Percentiles rank a stretch among this genome's conserved stretches.
phyloP scores from a whole-genome alignment of 768 basidiomycete species.

The Boletus sensibilis region DNA sequence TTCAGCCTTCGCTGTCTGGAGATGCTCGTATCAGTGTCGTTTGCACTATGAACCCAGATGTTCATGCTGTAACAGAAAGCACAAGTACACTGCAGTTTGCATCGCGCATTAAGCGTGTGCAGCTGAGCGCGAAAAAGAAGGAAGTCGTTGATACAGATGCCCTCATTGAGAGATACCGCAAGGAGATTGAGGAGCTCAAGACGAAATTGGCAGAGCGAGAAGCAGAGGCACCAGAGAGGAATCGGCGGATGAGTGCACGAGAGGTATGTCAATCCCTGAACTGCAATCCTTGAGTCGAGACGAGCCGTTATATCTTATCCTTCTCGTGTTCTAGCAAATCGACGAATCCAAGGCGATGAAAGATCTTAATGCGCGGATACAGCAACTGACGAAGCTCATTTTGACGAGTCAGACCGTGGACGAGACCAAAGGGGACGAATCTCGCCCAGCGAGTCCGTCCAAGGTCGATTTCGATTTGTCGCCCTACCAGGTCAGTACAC shows the following conservation, averaged over 20 bases:
- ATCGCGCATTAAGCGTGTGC: slow-evolving; percentile 85
- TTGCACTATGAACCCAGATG: slow-evolving; percentile 91
- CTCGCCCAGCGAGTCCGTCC: slow-evolving; percentile 75
- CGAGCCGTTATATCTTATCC: background rate
- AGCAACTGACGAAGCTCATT: slow-evolving; percentile 81
- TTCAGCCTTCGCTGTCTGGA: slow-evolving; percentile 93
- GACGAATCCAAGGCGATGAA: slow-evolving; percentile 85
- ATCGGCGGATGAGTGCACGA: slow-evolving; percentile 44
- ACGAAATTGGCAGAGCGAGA: slow-evolving; percentile 67
- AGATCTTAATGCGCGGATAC: slow-evolving; percentile 76
- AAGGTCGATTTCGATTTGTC: slow-evolving; percentile 91
- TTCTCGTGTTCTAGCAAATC: slow-evolving; percentile 53
- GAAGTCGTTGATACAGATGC: slow-evolving; percentile 93
- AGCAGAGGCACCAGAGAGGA: slow-evolving; percentile 51
- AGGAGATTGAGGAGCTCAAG: slow-evolving; percentile 91
- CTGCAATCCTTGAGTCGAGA: background rate
- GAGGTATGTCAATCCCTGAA: slow-evolving; percentile 33
- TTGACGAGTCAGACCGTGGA: slow-evolving; percentile 83
- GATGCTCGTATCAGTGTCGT: slow-evolving; percentile 96
- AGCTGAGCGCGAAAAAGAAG: slow-evolving; percentile 86
- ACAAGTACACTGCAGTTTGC: slow-evolving; percentile 91
- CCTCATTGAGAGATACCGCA: slow-evolving; percentile 89
- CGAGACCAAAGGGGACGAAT: slow-evolving; percentile 63
- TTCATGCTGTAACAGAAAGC: slow-evolving; percentile 75
- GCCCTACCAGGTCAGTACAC: slow-evolving; percentile 64